These are phyloP conservation scores for Penicillium crustosum DNA, from an alignment of 2,329 filamentous ascomycete genomes.

Conservation along the genomic window DNA sequence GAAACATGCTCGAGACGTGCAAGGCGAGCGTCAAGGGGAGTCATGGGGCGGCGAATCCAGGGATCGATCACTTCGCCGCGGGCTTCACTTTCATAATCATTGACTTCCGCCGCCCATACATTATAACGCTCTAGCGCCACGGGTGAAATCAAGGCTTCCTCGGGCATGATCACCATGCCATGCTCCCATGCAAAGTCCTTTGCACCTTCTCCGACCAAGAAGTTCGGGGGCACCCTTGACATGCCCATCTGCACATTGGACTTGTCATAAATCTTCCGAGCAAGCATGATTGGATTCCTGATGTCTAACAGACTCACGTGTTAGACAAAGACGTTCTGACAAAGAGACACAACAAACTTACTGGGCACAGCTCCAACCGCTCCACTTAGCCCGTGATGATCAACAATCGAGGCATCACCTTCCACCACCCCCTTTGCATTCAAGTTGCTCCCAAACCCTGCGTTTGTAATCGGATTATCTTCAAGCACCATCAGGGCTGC, in stretches of 20 bases:
- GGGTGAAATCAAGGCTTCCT: constrained; percentile 76
- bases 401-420: constrained; percentile 90
- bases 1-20: not conserved
- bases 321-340: constrained; percentile 6
- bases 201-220: constrained; percentile 83
- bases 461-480: constrained; percentile 93
- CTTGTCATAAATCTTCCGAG: constrained; percentile 76
- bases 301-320: constrained; percentile 47
- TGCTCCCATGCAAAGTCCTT: constrained; percentile 80
- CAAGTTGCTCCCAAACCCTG: constrained; percentile 92
- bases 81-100: constrained; percentile 38
- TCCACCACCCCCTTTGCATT: constrained; percentile 88
- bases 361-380: constrained; percentile 88
- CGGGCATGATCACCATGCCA: constrained; percentile 69
- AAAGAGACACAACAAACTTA: constrained; percentile 51
- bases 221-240: constrained; percentile 85
- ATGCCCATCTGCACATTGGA: constrained; percentile 77
- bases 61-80: constrained; percentile 44
- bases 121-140: constrained; percentile 75
- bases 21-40: constrained; percentile 21
- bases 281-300: constrained; percentile 87
- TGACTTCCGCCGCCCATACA: constrained; percentile 64
- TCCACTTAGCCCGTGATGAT: constrained; percentile 86
- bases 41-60: constrained; percentile 26
- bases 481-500: constrained; percentile 84